phyloP scores from a whole-genome alignment of 2,329 filamentous ascomycete genomes.

The Nothophoma quercina region DNA sequence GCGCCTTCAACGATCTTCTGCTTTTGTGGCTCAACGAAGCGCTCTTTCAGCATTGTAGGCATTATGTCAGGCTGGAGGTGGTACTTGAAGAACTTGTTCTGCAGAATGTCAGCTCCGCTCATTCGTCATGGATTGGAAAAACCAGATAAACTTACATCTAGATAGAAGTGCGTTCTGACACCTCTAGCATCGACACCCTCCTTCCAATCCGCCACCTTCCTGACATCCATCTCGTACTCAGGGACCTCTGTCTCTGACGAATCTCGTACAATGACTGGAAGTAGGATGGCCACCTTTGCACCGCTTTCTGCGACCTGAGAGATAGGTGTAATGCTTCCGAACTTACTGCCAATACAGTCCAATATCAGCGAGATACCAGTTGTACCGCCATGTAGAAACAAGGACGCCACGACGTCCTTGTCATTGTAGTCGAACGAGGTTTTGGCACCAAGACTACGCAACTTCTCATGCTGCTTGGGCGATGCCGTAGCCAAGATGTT shows the following conservation, averaged over 20 bases:
- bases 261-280: conserved; percentile 66
- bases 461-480: conserved; percentile 47
- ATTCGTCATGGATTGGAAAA: neutral
- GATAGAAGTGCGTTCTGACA: conserved; percentile 65
- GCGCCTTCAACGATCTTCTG: conserved; percentile 52
- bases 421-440: conserved; percentile 52
- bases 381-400: conserved; percentile 28
- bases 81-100: conserved; percentile 65
- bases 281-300: conserved; percentile 63
- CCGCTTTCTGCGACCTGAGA: conserved; percentile 59
- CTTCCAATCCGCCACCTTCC: conserved; percentile 57
- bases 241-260: conserved; percentile 58
- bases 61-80: conserved; percentile 64
- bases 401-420: conserved; percentile 37
- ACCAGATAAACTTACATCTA: conserved; percentile 49
- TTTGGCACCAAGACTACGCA: conserved; percentile 50
- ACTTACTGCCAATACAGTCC: conserved; percentile 45
- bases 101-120: conserved; percentile 1
- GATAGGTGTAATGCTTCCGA: conserved; percentile 48
- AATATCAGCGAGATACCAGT: conserved; percentile 37
- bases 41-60: conserved; percentile 54
- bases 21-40: conserved; percentile 53
- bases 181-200: conserved; percentile 62
- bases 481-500: conserved; percentile 52
- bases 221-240: conserved; percentile 63